phyloP scores from a whole-genome alignment of 2,329 filamentous ascomycete species.

The Pleomassaria siparia region DNA sequence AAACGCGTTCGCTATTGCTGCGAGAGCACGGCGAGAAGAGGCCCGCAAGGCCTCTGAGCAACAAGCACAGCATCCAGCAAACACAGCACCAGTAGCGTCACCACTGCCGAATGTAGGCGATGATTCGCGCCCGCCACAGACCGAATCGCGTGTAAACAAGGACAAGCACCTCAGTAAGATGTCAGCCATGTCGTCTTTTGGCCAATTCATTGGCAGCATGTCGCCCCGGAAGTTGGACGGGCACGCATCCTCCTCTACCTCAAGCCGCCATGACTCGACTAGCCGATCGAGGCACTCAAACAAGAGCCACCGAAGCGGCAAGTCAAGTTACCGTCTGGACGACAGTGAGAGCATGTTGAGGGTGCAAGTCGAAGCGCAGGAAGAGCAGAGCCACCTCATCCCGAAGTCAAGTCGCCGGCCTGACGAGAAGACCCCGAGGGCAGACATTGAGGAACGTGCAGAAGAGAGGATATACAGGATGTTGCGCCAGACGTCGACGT shows the following conservation, averaged over 20 bases:
- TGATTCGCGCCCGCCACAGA: not conserved
- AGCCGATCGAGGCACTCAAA: conserved; percentile 27
- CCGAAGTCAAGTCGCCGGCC: conserved; percentile 13
- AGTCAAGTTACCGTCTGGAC: conserved; percentile 16
- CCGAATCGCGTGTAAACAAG: conserved; percentile 1
- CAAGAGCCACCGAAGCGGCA: conserved; percentile 18
- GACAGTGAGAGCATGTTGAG: conserved; percentile 35
- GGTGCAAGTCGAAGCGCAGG: conserved; percentile 43
- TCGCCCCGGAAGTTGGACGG: conserved; percentile 25
- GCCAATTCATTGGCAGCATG: conserved; percentile 23
- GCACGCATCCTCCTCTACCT: conserved; percentile 11
- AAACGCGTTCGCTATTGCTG: conserved; percentile 20
- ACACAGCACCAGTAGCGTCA: not conserved
- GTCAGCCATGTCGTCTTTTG: conserved; percentile 23
- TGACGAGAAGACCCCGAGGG: conserved; percentile 40
- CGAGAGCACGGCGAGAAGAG: conserved; percentile 7
- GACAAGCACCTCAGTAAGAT: conserved; percentile 6
- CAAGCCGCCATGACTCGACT: conserved; percentile 20
- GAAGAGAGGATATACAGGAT: conserved; percentile 40
- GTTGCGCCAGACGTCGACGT: conserved; percentile 33
- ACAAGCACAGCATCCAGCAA: conserved; percentile 17
- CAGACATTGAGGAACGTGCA: conserved; percentile 42
- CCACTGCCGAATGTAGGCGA: not conserved
- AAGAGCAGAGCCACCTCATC: conserved; percentile 33
- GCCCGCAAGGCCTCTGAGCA: conserved; percentile 15